Percentiles rank a stretch among this genome's conserved stretches.
These are phyloP conservation scores for Ceratocystis alfenasii DNA, from an alignment of 2,329 filamentous ascomycete genomes.

Conservation along the genomic window DNA sequence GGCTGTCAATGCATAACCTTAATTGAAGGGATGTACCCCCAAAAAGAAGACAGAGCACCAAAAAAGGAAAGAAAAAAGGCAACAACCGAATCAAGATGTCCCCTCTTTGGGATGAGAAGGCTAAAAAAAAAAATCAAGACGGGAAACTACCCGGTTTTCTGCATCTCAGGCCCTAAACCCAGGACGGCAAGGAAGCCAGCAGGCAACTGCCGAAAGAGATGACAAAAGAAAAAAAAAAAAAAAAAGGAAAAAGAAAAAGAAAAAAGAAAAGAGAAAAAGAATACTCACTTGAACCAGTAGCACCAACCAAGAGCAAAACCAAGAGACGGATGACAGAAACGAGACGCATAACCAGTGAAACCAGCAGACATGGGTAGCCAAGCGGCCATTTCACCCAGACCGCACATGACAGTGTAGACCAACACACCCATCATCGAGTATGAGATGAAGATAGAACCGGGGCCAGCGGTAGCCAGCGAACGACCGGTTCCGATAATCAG, in stretches of 20 bases:
- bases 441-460: conserved; percentile 58
- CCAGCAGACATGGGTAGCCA: conserved; percentile 68
- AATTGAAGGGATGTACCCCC: neutral
- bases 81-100: neutral
- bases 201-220: neutral
- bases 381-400: conserved; percentile 72
- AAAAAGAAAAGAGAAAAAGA: neutral
- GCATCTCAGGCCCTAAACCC: neutral
- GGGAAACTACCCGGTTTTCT: neutral
- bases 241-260: neutral
- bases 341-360: conserved; percentile 68
- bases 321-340: conserved; percentile 69
- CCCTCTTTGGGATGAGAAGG: too few species aligned
- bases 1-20: conserved; percentile 5
- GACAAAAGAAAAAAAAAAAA: neutral
- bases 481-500: conserved; percentile 58
- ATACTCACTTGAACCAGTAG: conserved; percentile 34
- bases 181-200: neutral
- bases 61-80: neutral
- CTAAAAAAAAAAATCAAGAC: too few species aligned
- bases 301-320: conserved; percentile 67
- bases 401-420: conserved; percentile 72
- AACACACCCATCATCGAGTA: conserved; percentile 58
- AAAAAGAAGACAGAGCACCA: neutral
- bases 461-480: conserved; percentile 42